These are phyloP conservation scores for Xerocomus cyaneibrunnescens DNA, from an alignment of 1,284 basidiomycete species.

Conservation along the genomic window DNA sequence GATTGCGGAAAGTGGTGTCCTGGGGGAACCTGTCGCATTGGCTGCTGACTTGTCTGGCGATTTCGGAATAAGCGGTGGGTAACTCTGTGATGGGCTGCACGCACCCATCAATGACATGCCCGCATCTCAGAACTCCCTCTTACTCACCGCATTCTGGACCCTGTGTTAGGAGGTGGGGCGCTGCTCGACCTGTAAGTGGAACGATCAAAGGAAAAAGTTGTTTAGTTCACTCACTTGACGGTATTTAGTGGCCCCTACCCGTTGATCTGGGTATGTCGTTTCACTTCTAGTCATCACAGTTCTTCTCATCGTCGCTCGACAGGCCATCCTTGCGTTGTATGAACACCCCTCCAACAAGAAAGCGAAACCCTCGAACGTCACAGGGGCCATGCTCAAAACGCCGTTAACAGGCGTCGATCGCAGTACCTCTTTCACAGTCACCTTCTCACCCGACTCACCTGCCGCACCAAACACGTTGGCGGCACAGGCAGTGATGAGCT, in stretches of 20 bases:
- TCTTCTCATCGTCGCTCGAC: constrained; percentile 10
- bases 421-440: constrained; percentile 74
- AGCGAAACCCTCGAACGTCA: constrained; percentile 55
- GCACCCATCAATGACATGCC: background rate
- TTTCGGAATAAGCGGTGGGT: constrained; percentile 70
- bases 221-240: constrained; percentile 4
- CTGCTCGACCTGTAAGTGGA: constrained; percentile 74
- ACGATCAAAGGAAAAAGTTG: background rate
- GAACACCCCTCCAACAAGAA: constrained; percentile 71
- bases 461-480: constrained; percentile 41
- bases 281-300: background rate
- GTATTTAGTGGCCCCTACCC: constrained; percentile 75
- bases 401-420: constrained; percentile 78
- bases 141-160: constrained; percentile 79
- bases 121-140: constrained; percentile 54
- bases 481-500: constrained; percentile 67
- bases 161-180: constrained; percentile 80
- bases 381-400: constrained; percentile 68
- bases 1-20: constrained; percentile 56
- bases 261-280: constrained; percentile 63
- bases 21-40: constrained; percentile 64
- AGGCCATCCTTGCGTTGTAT: constrained; percentile 78
- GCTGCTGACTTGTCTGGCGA: constrained; percentile 75
- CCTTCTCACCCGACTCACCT: constrained; percentile 50
- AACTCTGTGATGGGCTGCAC: background rate